Base-by-base conservation (phyloP, 345 rosid species). In the Eucalyptus pumila region DNA sequence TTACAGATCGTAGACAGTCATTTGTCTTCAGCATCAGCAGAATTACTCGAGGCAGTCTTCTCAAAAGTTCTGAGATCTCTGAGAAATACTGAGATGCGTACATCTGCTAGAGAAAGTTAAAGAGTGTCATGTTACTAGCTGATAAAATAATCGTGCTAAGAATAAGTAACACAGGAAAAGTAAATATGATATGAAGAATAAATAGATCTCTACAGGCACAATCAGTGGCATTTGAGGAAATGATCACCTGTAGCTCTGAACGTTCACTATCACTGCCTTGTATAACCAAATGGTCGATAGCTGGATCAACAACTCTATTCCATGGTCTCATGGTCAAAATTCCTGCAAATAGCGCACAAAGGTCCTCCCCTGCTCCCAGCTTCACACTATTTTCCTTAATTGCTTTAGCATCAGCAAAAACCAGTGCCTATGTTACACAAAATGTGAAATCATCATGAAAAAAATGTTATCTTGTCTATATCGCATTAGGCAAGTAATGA, bases 321-420 rank as follows among this genome's bases (percentile, higher is more conserved):
- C 99, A 96, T 19, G 99, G 98, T 76, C 96, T 94, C 99, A 96
- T 95, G 37, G 99, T 97, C 88, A 97, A 96, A 92, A 97, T 92
- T 69, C 98, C 98, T 0, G 98, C 99, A 90, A 97, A 97, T 5
- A 97, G 91, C 5, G 90, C 96, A 91, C 94, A 96, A 62, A 97
- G 94, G 91, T 97, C 98, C 69, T 96, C 99, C 86, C 99, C 99
- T 49, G 99, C 99, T 86, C 99, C 98, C 90, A 97, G 91, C 89
- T 96, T 96, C 67, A 93, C 92, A 76, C 99, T 93, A 89, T 96
- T 94, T 91, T 95, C 95, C 93, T 94, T 97, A 87, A 97, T 97
- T 88, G 96, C 96, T 32, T 94, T 95, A 58, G 95, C 98, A 92
- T 97, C 98, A 17, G 99, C 88, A 92, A 96, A 97, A 87, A 97